Evolutionary conservation across 2,329 filamentous ascomycete genomes (phyloP).

Genomic region (Hypoxylon sp.): DNA sequence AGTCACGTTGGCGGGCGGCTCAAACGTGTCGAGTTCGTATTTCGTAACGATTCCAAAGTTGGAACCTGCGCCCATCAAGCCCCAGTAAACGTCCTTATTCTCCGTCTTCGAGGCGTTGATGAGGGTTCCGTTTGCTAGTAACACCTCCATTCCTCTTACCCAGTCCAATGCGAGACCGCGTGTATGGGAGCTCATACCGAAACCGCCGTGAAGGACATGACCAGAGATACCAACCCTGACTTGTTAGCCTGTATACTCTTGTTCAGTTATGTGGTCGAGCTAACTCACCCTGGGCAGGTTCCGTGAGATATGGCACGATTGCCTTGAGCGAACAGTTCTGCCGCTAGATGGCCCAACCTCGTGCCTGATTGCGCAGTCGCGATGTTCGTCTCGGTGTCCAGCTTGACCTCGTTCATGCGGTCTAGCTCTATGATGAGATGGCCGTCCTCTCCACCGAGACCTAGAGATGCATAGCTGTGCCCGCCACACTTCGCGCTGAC

Average conservation of each 20-base stretch:
- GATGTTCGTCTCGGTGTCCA: slow-evolving; percentile 50
- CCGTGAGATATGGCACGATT: slow-evolving; percentile 49
- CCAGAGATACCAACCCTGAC: slow-evolving; percentile 48
- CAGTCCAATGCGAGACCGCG: slow-evolving; percentile 57
- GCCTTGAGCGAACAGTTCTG: slow-evolving; percentile 45
- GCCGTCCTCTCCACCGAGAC: slow-evolving; percentile 55
- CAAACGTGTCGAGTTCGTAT: slow-evolving; percentile 45
- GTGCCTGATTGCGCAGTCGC: slow-evolving; percentile 54
- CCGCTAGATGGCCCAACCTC: slow-evolving; percentile 52
- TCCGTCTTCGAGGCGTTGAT: slow-evolving; percentile 43
- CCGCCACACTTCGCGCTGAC: slow-evolving; percentile 57
- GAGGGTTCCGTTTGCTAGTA: slow-evolving; percentile 44
- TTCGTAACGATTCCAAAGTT: slow-evolving; percentile 46
- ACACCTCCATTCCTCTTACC: slow-evolving; percentile 47
- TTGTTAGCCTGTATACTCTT: slow-evolving; percentile 18
- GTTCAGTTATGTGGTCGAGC: background rate
- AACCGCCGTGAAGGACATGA: slow-evolving; percentile 49
- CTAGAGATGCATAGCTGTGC: slow-evolving; percentile 58
- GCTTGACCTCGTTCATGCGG: slow-evolving; percentile 51
- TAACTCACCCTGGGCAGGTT: slow-evolving; percentile 49
- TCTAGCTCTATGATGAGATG: slow-evolving; percentile 56
- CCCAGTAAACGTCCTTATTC: slow-evolving; percentile 47
- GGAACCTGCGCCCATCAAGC: slow-evolving; percentile 45
- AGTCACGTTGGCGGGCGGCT: slow-evolving; percentile 42
- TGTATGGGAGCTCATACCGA: slow-evolving; percentile 50